Percentiles rank a stretch among this genome's conserved stretches.
Conservation (phyloP, 1,139 yeast species). For the Geotrichum reessii region DNA sequence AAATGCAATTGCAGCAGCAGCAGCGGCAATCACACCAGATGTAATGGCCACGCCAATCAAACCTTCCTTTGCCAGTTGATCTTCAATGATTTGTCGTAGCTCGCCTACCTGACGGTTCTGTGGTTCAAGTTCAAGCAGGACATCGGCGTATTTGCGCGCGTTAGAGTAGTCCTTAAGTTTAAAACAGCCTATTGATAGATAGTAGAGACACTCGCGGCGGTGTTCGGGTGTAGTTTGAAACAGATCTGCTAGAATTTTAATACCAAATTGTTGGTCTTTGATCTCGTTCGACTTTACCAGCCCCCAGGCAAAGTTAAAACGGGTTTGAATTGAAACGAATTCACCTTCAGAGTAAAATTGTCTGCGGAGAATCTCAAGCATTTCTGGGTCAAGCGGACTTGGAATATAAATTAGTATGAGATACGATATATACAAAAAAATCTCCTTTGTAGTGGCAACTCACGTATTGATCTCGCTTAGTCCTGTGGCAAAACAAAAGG, state of each 20-base stretch:
- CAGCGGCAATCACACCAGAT: constrained; percentile 78
- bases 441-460: constrained; percentile 18
- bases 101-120: constrained; percentile 70
- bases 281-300: constrained; percentile 61
- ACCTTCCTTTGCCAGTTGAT: constrained; percentile 79
- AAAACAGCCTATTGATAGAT: constrained; percentile 79
- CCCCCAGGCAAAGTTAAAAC: constrained; percentile 96
- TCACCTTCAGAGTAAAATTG: constrained; percentile 83
- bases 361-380: constrained; percentile 64
- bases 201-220: constrained; percentile 84
- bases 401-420: constrained; percentile 30
- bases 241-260: constrained; percentile 54
- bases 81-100: constrained; percentile 72
- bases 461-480: constrained; percentile 34
- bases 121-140: constrained; percentile 72
- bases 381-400: constrained; percentile 67
- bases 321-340: constrained; percentile 70
- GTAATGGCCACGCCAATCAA: constrained; percentile 81
- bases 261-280: constrained; percentile 70
- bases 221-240: constrained; percentile 75
- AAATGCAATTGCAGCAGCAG: constrained; percentile 64
- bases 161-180: constrained; percentile 83
- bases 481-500: constrained; percentile 22
- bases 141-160: constrained; percentile 80
- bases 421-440: neutral